Conservation (phyloP, 371 early-diverging fungal species). For the Nematocida ironsii region DNA sequence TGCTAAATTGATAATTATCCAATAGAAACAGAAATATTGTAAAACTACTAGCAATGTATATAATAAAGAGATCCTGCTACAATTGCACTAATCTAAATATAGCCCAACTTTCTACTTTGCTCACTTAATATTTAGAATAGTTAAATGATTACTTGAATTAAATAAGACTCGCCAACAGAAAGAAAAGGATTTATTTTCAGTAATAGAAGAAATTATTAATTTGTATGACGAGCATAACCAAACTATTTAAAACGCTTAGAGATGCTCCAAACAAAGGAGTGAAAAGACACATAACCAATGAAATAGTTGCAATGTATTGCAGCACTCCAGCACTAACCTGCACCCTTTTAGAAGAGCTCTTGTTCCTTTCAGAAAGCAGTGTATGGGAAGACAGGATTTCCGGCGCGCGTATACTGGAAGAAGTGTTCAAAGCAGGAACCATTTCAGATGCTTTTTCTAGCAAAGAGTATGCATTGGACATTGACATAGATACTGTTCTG, state of each 20-base stretch:
- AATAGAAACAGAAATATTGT: too few relatives aligned
- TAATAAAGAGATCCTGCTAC: too few relatives aligned
- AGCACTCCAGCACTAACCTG: background rate
- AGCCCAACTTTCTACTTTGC: too few relatives aligned
- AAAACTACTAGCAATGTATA: too few relatives aligned
- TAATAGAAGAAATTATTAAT: constrained; percentile 46
- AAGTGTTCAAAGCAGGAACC: constrained; percentile 23
- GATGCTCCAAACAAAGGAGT: constrained; percentile 48
- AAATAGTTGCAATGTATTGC: constrained; percentile 52
- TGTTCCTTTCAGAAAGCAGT: constrained; percentile 29
- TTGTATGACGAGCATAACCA: constrained; percentile 62
- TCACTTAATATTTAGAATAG: too few relatives aligned
- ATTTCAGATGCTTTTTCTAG: constrained; percentile 30
- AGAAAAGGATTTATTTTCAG: constrained; percentile 32
- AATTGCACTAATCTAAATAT: too few relatives aligned
- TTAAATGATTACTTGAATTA: too few relatives aligned
- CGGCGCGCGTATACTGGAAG: constrained; percentile 45
- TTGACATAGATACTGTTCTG: constrained; percentile 21
- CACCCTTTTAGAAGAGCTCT: constrained; percentile 22
- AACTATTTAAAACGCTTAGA: constrained; percentile 66
- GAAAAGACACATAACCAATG: constrained; percentile 63
- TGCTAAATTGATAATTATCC: too few relatives aligned
- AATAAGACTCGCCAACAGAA: background rate
- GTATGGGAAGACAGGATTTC: constrained; percentile 47
- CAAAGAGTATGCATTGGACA: background rate